A percentile compares a stretch with the other conserved stretches of the same genome.
phyloP scores from a whole-genome alignment of 768 basidiomycete genomes.

The Sistotremastrum suecicum region DNA sequence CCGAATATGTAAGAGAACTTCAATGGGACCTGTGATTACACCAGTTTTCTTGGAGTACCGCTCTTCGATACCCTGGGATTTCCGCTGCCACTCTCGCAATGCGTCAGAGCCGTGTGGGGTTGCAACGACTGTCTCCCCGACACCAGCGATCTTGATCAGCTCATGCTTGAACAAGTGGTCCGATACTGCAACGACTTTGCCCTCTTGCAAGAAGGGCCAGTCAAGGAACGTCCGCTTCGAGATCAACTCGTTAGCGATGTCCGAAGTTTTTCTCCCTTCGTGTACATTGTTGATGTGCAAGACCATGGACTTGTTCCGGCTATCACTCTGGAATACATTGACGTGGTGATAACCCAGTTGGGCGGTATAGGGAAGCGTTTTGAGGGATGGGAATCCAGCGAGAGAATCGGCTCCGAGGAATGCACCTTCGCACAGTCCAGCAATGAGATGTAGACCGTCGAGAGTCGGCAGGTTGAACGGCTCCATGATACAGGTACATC shows the following conservation, averaged over 20 bases:
- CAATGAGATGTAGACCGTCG: conserved; percentile 66
- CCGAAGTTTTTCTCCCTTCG: conserved; percentile 52
- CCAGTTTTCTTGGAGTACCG: conserved; percentile 82
- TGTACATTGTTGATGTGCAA: conserved; percentile 68
- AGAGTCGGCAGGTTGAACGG: conserved; percentile 83
- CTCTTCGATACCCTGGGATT: conserved; percentile 70
- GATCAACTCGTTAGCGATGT: conserved; percentile 61
- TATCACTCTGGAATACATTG: conserved; percentile 85
- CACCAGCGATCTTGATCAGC: conserved; percentile 29
- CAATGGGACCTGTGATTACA: conserved; percentile 69
- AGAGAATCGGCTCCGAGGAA: conserved; percentile 73
- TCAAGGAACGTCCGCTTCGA: conserved; percentile 66
- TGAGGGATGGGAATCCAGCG: conserved; percentile 92
- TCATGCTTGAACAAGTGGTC: conserved; percentile 84
- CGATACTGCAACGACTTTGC: conserved; percentile 71
- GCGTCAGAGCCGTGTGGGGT: conserved; percentile 63
- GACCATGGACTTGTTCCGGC: conserved; percentile 87
- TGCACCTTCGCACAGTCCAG: conserved; percentile 82
- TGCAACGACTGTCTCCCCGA: conserved; percentile 39
- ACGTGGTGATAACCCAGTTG: conserved; percentile 76
- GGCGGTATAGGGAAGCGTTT: conserved; percentile 72
- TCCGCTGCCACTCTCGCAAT: conserved; percentile 62
- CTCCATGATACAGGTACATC: conserved; percentile 68
- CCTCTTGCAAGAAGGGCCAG: conserved; percentile 96
- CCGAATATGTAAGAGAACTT: conserved; percentile 74